phyloP scores from a whole-genome alignment of 176 grass and related monocot species.

The Musa troglodytarum region DNA sequence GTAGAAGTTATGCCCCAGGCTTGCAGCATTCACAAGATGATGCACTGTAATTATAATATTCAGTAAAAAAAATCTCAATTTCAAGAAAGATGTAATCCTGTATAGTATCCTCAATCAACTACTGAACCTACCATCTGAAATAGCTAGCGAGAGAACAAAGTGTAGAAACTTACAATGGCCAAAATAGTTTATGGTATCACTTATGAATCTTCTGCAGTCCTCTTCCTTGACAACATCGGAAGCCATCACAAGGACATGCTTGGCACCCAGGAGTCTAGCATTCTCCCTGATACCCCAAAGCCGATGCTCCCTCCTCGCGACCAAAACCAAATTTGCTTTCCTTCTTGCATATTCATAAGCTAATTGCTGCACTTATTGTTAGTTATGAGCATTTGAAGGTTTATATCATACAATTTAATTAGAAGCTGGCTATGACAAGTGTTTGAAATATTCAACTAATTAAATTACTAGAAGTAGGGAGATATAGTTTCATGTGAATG shows the following conservation, averaged over 20 bases:
- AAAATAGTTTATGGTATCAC: constrained; percentile 72
- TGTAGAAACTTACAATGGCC: constrained; percentile 67
- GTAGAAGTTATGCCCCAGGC: constrained; percentile 65
- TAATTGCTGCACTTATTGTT: constrained; percentile 80
- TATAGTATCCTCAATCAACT: too few relatives aligned
- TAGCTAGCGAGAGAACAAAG: too few relatives aligned
- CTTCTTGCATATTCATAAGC: constrained; percentile 84
- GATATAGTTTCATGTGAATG: too few relatives aligned
- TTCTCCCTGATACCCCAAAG: constrained; percentile 71
- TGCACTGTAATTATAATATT: constrained; percentile 37
- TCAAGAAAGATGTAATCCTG: too few relatives aligned
- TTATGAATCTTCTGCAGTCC: constrained; percentile 64
- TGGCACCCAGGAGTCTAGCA: constrained; percentile 49
- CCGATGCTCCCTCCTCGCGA: constrained; percentile 75
- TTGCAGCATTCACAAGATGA: constrained; percentile 89
- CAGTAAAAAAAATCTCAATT: too few relatives aligned
- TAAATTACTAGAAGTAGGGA: too few relatives aligned
- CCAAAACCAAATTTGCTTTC: constrained; percentile 65
- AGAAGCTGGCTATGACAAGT: too few relatives aligned
- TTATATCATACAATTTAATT: too few relatives aligned
- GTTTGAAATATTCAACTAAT: too few relatives aligned
- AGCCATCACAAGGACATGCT: constrained; percentile 66
- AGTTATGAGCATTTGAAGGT: background rate
- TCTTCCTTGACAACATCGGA: constrained; percentile 86
- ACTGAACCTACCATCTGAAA: too few relatives aligned